Percentiles rank a stretch among this genome's conserved stretches.
These are phyloP conservation scores for Diaporthe batatas DNA, from an alignment of 2,329 filamentous ascomycete genomes.

Conservation along the genomic window DNA sequence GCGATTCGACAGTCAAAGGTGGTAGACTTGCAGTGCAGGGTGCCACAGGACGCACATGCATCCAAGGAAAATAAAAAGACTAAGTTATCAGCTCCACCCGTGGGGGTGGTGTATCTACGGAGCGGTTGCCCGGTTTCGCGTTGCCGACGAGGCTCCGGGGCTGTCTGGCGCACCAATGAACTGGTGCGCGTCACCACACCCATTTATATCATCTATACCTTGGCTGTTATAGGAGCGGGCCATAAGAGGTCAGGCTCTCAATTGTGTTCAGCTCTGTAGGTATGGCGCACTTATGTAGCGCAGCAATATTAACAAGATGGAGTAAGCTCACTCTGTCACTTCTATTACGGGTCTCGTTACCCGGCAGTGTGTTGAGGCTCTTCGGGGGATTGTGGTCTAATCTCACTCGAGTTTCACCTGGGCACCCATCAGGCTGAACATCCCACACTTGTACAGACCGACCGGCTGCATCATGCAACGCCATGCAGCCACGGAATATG, in stretches of 20 bases:
- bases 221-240: neutral
- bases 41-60: constrained; percentile 1
- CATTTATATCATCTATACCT: neutral
- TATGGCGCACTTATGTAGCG: too few relatives aligned
- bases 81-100: neutral
- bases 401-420: too few relatives aligned
- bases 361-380: too few relatives aligned
- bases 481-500: too few relatives aligned
- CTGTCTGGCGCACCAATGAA: neutral
- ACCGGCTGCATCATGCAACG: too few relatives aligned
- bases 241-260: neutral
- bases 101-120: neutral
- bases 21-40: neutral
- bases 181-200: neutral
- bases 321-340: too few relatives aligned
- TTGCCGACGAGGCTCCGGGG: neutral
- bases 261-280: neutral
- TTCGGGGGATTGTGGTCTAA: too few relatives aligned
- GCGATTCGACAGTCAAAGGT: neutral
- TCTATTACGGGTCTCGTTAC: too few relatives aligned
- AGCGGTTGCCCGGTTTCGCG: neutral
- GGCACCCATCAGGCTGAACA: too few relatives aligned
- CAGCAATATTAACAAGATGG: too few relatives aligned
- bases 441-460: too few relatives aligned
- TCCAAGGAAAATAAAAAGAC: neutral